Evolutionary conservation across 2,329 filamentous ascomycete species (phyloP).

Genomic region (Aspergillus awamori): DNA sequence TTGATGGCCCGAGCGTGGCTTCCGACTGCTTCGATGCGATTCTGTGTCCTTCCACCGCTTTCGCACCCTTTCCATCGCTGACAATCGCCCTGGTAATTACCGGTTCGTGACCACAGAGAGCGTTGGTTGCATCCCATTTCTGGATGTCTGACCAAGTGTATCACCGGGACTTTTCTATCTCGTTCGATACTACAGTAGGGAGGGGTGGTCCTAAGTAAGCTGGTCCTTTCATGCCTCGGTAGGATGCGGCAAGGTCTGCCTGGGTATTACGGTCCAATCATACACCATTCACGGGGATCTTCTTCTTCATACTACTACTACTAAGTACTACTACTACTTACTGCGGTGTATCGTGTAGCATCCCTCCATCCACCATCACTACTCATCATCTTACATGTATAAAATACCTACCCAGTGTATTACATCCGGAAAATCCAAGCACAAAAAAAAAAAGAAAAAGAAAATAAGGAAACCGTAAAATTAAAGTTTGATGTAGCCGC

Average conservation of each 20-base stretch:
- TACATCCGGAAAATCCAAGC: background rate
- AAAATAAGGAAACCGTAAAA: background rate
- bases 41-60: constrained; percentile 37
- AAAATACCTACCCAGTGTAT: background rate
- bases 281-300: background rate
- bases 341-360: no score
- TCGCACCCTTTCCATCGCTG: constrained; percentile 30
- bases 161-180: background rate
- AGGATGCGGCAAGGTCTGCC: no score
- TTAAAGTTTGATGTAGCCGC: background rate
- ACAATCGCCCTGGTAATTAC: constrained; percentile 21
- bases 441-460: background rate
- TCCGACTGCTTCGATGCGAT: constrained; percentile 29
- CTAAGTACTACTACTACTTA: no score
- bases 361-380: no score
- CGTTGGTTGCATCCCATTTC: background rate
- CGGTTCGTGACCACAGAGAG: constrained; percentile 10
- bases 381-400: no score
- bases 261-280: background rate
- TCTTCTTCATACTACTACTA: no score
- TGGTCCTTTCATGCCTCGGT: no score
- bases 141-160: background rate
- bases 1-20: constrained; percentile 34
- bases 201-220: background rate
- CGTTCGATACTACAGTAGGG: background rate